Evolutionary conservation across 768 basidiomycete species (phyloP).

Genomic region (Panus rudis): DNA sequence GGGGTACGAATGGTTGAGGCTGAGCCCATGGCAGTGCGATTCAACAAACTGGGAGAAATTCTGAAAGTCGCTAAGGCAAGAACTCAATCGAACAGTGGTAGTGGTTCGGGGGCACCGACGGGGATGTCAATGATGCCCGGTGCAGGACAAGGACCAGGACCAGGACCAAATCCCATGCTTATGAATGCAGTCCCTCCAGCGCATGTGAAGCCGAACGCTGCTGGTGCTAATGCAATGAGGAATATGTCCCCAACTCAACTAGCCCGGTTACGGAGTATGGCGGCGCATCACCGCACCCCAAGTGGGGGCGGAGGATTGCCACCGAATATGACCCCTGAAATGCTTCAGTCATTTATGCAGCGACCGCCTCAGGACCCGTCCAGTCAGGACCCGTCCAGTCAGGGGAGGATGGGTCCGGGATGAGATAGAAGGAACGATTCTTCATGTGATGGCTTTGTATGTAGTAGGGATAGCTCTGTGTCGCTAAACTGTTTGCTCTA

Average conservation of each 20-base stretch:
- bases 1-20: slow-evolving; percentile 5
- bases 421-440: no score
- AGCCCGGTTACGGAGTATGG: slow-evolving; percentile 5
- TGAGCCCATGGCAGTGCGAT: slow-evolving; percentile 4
- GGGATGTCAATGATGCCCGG: slow-evolving; percentile 5
- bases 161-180: not conserved
- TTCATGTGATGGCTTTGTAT: no score
- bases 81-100: no score
- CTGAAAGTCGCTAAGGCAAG: slow-evolving; percentile 12
- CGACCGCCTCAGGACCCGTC: no score
- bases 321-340: slow-evolving; percentile 30
- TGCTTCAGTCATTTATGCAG: slow-evolving; percentile 43
- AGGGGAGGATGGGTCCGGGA: no score
- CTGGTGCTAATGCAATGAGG: not conserved
- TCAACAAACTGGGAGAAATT: slow-evolving; percentile 17
- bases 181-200: not conserved
- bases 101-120: no score
- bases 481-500: no score
- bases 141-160: not conserved
- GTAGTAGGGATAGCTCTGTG: no score
- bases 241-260: not conserved
- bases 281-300: slow-evolving; percentile 20
- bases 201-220: slow-evolving; percentile 1
- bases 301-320: slow-evolving; percentile 11
- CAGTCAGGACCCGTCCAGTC: no score